phyloP scores from a whole-genome alignment of 148 eudicot genomes.

The Rhododendron griersonianum region DNA sequence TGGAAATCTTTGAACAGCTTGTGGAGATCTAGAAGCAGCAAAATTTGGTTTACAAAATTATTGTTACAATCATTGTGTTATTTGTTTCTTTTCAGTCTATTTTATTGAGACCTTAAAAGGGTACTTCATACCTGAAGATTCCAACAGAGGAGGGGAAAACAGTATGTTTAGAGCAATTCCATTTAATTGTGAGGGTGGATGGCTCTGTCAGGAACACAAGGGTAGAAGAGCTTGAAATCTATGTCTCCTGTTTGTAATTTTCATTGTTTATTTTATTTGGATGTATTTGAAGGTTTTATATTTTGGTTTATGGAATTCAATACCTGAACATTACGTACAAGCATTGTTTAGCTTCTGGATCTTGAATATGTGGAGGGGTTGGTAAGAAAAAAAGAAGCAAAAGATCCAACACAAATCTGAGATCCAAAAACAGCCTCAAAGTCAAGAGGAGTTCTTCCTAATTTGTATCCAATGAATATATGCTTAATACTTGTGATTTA shows the following conservation, averaged over 20 bases:
- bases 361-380: background rate
- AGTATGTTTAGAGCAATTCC: background rate
- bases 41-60: background rate
- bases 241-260: constrained; percentile 1
- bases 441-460: background rate
- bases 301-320: background rate
- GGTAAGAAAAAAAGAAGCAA: background rate
- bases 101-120: background rate
- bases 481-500: background rate
- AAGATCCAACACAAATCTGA: background rate
- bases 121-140: constrained; percentile 1
- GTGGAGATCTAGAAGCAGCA: constrained; percentile 23
- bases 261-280: background rate
- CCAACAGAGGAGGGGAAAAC: constrained; percentile 2
- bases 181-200: background rate
- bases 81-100: background rate
- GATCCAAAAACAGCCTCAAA: background rate
- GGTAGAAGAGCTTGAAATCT: background rate
- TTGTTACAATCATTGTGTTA: background rate
- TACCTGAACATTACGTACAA: background rate
- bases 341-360: background rate
- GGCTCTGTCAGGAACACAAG: constrained; percentile 7
- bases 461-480: background rate
- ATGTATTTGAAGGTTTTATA: constrained; percentile 1
- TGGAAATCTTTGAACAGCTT: constrained; percentile 45